Evolutionary conservation across 495 filamentous ascomycete species (phyloP), one percentile per base, ranked within the genome.

Genomic region (Terfezia claveryi): DNA sequence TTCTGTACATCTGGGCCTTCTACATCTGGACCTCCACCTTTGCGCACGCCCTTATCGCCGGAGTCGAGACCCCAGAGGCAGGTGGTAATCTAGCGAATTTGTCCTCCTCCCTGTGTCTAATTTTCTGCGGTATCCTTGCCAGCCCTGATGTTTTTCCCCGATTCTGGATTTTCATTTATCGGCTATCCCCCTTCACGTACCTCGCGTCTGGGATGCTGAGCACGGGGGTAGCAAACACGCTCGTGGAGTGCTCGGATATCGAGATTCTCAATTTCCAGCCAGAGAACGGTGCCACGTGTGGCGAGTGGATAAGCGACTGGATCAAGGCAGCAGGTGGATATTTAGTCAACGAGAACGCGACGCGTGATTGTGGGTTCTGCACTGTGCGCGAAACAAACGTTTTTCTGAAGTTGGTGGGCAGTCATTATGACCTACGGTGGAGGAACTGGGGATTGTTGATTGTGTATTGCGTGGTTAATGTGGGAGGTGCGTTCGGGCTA

Each of bases 11-110:
- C 7, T 75, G 82, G 65, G 64, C 82, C 9, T 86, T 80, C 64
- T 80, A 87, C 62, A 58, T 83, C 36, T 87, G 75, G 67, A 87
- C 84, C 59, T 70, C 85, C 54, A 73, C 77, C 27, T 80, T 88
- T 56, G 81, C 81, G 1, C 82, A 87, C 66, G 78, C 80, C 58
- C 84, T 91, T 50, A 85, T 83, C 0, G 72, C 84, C 0, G 73
- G 85, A 57, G 70, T 77, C 10, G 81, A 83, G 0, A 86, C 84
- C 64, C 77, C 82, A 38, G 71, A 85, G 6, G 73, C 87, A 37
- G 82, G 81, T 14, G 80, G 76, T 8, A 62, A 87, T 1, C 72
- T 83, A 4, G 78, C 82, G 8, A 79, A 80, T 0, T 66, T 77
- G n/a, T 77, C 81, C 64, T 80, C 82, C 67, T 71, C 74, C 16